Evolutionary conservation across 768 basidiomycete genomes (phyloP), one percentile per base, ranked within the genome.

Genomic region (Tulasnella sp.): DNA sequence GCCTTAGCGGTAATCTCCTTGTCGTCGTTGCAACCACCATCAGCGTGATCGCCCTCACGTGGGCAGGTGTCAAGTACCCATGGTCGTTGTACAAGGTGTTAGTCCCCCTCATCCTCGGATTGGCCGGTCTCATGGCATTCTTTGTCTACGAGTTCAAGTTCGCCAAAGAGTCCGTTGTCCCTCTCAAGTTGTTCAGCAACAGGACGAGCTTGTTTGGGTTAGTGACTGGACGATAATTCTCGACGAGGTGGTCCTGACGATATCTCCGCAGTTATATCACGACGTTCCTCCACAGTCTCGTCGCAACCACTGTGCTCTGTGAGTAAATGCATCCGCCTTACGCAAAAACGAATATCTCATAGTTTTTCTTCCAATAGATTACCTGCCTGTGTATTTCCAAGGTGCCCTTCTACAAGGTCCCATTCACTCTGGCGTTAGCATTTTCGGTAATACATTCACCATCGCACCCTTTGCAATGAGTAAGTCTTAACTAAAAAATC

Each of bases 1-100:
- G n/a, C n/a, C n/a, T 6, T 49, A 54, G 52, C 71, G 67, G 66
- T 14, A 66, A 65, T 51, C 37, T 64, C 15, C 17, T 67, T 14
- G 62, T 67, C 45, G 49, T 63, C 54, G 65, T 58, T 5, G 61
- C 65, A 41, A 69, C 66, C 32, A 73, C 74, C n/a, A 71, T 72
- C 5, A 73, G 71, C 39, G 11, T 23, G 63, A 66, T 7, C 62
- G 73, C 36, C 71, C 64, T 14, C 52, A 73, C 48, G 71, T 74
- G 7, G 74, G 77, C 71, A 1, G 77, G 77, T 6, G 64, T 69
- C 4, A 60, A 62, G 2, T 73, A 68, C 51, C 59, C 71, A 0
- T 79, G 77, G 77, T 54, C 61, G 4, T 73, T 72, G 0, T 61
- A 59, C 14, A 64, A 62, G 1, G 70, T 76, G 4, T 65, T 79